These are phyloP conservation scores for Cynanchum wilfordii DNA, from an alignment of 257 asterid species.

Conservation along the genomic window DNA sequence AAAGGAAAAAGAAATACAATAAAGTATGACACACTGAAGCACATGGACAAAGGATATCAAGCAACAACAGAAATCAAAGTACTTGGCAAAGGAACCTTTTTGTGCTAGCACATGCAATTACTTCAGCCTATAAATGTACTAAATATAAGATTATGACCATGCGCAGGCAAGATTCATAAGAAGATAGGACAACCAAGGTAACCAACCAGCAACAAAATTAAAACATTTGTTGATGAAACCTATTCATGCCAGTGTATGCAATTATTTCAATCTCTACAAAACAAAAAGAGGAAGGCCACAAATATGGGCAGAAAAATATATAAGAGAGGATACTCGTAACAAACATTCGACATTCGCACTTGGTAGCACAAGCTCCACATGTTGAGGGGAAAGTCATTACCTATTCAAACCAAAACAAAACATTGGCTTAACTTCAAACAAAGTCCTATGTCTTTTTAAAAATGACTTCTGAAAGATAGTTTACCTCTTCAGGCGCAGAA, in stretches of 20 bases:
- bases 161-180: neutral
- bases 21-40: neutral
- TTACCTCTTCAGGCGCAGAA: conserved; percentile 96
- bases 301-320: neutral
- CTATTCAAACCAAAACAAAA: conserved; percentile 33
- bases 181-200: conserved; percentile 37
- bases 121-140: neutral
- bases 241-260: neutral
- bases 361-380: conserved; percentile 76
- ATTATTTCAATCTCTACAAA: neutral
- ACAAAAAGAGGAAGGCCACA: neutral
- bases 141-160: no score
- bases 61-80: neutral
- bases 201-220: neutral
- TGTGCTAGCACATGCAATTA: neutral
- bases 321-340: conserved; percentile 78
- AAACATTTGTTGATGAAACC: neutral
- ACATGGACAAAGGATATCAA: neutral
- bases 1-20: neutral
- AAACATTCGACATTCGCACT: conserved; percentile 83
- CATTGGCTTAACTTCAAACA: neutral
- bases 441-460: neutral
- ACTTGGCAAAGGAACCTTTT: neutral
- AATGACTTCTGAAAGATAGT: neutral
- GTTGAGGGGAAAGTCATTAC: conserved; percentile 93